A percentile compares a stretch with the other conserved stretches of the same genome.
These are phyloP conservation scores for Dendrobium huoshanense DNA, from an alignment of 106 monocot genomes.

Conservation along the genomic window DNA sequence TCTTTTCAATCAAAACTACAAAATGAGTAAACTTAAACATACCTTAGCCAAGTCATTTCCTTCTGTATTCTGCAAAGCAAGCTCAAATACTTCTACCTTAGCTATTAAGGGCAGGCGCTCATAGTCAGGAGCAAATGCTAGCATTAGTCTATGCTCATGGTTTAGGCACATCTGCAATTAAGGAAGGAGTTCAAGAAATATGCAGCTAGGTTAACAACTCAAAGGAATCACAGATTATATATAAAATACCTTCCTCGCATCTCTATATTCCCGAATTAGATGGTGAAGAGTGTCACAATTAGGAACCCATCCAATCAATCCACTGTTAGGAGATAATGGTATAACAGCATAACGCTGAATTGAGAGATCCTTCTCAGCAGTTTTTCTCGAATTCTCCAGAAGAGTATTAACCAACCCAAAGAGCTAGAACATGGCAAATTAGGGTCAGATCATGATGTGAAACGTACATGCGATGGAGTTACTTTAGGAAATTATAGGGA, in stretches of 20 bases:
- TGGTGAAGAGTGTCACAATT: constrained; percentile 95
- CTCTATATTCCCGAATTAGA: constrained; percentile 90
- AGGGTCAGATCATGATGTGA: neutral
- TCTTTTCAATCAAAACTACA: neutral
- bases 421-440: constrained; percentile 44
- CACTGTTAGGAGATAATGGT: constrained; percentile 96
- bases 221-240: neutral
- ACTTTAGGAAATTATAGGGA: too few species aligned
- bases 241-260: constrained; percentile 78
- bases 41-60: constrained; percentile 98
- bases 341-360: constrained; percentile 98
- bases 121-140: constrained; percentile 95
- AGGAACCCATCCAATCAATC: constrained; percentile 98
- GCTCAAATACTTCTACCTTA: constrained; percentile 96
- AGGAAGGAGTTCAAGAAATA: neutral
- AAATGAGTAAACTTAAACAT: constrained; percentile 1
- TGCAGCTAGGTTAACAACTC: neutral
- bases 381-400: constrained; percentile 92
- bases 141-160: constrained; percentile 94
- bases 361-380: constrained; percentile 89
- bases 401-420: constrained; percentile 98
- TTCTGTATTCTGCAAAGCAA: constrained; percentile 88
- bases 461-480: too few species aligned
- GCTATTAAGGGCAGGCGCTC: constrained; percentile 86
- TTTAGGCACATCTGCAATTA: constrained; percentile 80